A percentile compares a stretch with the other conserved stretches of the same genome.
Evolutionary conservation across 768 basidiomycete species (phyloP).

Genomic region (Jaapia argillacea): DNA sequence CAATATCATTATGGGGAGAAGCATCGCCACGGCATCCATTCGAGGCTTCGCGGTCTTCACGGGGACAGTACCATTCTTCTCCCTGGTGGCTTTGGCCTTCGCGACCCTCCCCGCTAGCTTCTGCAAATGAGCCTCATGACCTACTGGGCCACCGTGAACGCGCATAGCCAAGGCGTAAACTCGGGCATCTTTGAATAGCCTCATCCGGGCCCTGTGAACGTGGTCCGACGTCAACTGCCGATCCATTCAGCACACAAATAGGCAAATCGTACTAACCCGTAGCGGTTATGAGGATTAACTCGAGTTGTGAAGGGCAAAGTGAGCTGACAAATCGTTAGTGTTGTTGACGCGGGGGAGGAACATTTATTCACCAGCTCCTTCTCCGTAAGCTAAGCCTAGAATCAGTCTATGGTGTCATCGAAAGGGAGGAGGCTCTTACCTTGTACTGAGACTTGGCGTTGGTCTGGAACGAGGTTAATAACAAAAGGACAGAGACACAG

Average conservation of each 20-base stretch:
- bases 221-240: too few relatives aligned
- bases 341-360: not conserved
- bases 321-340: not conserved
- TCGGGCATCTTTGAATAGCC: not conserved
- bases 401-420: not conserved
- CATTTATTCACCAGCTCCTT: not conserved
- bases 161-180: not conserved
- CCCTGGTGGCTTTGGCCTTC: not conserved
- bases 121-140: not conserved
- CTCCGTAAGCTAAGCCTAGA: not conserved
- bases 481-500: too few relatives aligned
- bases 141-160: not conserved
- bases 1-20: not conserved
- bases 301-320: not conserved
- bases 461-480: too few relatives aligned
- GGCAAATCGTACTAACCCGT: not conserved
- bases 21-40: not conserved
- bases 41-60: not conserved
- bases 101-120: not conserved
- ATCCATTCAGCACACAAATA: too few relatives aligned
- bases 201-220: not conserved
- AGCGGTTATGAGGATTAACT: not conserved
- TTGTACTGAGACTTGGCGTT: not conserved
- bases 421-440: not conserved
- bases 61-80: not conserved